These are phyloP conservation scores for Lepidium africanum DNA, from an alignment of 345 rosid species.

Conservation along the genomic window DNA sequence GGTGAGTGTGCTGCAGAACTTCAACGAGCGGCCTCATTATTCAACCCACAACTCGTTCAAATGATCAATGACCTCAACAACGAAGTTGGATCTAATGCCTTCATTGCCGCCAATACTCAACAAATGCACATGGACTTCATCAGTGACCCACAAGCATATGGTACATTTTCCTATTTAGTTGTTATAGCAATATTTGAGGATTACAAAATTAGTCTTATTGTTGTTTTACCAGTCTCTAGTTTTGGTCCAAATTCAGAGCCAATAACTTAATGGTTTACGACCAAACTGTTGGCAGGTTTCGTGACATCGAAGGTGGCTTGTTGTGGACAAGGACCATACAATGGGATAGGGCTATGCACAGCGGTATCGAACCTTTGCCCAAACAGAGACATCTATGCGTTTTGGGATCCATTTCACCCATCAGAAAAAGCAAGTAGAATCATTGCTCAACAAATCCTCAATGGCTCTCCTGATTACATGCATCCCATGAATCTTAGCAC, in stretches of 20 bases:
- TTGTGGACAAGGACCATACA: slow-evolving; percentile 78
- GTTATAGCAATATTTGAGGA: neutral
- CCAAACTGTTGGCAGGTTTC: slow-evolving; percentile 42
- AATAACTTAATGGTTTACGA: neutral
- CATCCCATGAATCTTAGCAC: slow-evolving; percentile 72
- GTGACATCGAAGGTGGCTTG: slow-evolving; percentile 54
- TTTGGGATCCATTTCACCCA: slow-evolving; percentile 87
- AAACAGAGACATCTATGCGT: slow-evolving; percentile 46
- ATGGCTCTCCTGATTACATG: slow-evolving; percentile 54
- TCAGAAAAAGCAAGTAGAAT: slow-evolving; percentile 65
- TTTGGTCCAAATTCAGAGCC: neutral
- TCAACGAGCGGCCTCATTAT: slow-evolving; percentile 55
- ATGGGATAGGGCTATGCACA: slow-evolving; percentile 76
- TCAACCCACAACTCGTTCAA: slow-evolving; percentile 60
- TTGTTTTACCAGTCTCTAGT: neutral
- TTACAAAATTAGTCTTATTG: neutral
- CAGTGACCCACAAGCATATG: slow-evolving; percentile 51
- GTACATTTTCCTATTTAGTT: slow-evolving; percentile 29
- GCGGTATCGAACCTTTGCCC: slow-evolving; percentile 51
- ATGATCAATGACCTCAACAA: slow-evolving; percentile 46
- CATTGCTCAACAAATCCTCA: slow-evolving; percentile 44
- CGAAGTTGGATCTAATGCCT: slow-evolving; percentile 44
- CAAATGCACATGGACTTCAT: slow-evolving; percentile 56
- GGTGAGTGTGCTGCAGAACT: slow-evolving; percentile 65
- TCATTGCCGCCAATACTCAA: slow-evolving; percentile 48